Percentiles rank a stretch among this genome's conserved stretches.
Evolutionary conservation across 1,284 basidiomycete species (phyloP).

Genomic region (Apiotrichum laibachii): DNA sequence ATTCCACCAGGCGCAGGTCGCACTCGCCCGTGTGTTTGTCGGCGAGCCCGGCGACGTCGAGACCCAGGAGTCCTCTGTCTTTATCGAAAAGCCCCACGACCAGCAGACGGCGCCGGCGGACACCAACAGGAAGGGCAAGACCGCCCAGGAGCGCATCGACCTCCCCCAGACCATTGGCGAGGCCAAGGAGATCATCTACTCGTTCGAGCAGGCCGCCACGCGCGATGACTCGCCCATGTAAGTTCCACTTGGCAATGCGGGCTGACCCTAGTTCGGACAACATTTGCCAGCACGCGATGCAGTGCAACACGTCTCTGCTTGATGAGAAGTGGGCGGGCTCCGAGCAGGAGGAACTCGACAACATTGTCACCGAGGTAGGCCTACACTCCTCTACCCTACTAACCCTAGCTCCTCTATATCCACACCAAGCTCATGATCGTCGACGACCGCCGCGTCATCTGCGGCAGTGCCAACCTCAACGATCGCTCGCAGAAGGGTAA

Average conservation of each 20-base stretch:
- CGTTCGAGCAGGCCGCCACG: constrained; percentile 65
- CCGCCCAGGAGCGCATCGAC: constrained; percentile 42
- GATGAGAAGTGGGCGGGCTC: constrained; percentile 80
- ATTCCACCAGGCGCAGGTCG: constrained; percentile 81
- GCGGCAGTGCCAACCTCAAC: constrained; percentile 64
- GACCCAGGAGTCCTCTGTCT: constrained; percentile 51
- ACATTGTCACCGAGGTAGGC: constrained; percentile 74
- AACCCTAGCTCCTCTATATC: constrained; percentile 44
- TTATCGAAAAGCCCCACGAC: constrained; percentile 51
- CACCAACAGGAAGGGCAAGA: constrained; percentile 47
- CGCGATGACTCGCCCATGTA: constrained; percentile 35
- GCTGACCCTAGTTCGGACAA: constrained; percentile 10
- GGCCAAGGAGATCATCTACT: constrained; percentile 62
- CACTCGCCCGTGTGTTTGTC: constrained; percentile 77
- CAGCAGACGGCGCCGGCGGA: constrained; percentile 62
- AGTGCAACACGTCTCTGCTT: constrained; percentile 59
- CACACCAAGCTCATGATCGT: constrained; percentile 75
- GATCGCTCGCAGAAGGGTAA: constrained; percentile 62
- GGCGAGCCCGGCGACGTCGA: constrained; percentile 43
- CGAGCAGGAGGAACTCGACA: constrained; percentile 73
- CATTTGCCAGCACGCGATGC: constrained; percentile 70
- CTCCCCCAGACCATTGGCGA: constrained; percentile 64
- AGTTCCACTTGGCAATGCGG: constrained; percentile 14
- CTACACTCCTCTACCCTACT: constrained; percentile 32
- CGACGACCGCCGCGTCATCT: constrained; percentile 79